Evolutionary conservation across 306 rosid genomes (phyloP).

Genomic region (Lagenaria siceraria): DNA sequence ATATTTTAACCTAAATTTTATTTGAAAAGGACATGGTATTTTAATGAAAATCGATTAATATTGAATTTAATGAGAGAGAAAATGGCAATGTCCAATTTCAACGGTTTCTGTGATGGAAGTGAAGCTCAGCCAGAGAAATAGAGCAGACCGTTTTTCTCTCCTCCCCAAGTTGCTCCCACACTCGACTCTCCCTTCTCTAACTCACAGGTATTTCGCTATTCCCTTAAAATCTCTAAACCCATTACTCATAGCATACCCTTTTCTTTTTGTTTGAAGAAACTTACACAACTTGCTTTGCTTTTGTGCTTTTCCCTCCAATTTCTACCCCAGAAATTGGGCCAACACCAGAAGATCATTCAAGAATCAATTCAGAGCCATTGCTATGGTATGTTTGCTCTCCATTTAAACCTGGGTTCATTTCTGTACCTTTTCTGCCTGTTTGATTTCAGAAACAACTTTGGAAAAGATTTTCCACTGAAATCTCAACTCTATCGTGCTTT

Average conservation of each 20-base stretch:
- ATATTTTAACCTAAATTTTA: too few relatives aligned
- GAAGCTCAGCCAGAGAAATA: constrained; percentile 10
- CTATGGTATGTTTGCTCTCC: not conserved
- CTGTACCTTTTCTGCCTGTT: not conserved
- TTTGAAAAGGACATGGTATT: not conserved
- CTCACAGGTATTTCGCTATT: constrained; percentile 6
- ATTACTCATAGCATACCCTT: not conserved
- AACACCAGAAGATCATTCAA: not conserved
- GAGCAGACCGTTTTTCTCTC: not conserved
- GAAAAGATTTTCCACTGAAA: too few relatives aligned
- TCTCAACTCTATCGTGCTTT: not conserved
- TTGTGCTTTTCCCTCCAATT: not conserved
- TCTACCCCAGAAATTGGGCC: not conserved
- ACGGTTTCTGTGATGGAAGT: constrained; percentile 16
- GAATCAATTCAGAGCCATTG: constrained; percentile 1
- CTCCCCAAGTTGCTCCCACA: not conserved
- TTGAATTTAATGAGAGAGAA: too few relatives aligned
- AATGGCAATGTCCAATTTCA: not conserved
- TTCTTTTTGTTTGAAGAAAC: not conserved
- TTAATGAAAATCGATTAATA: not conserved
- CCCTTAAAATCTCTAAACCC: not conserved
- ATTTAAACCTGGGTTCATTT: not conserved
- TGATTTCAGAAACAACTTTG: not conserved
- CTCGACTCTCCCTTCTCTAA: not conserved
- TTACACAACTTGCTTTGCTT: not conserved